Conservation (phyloP, 306 rosid genomes). For the Neltuma alba region DNA sequence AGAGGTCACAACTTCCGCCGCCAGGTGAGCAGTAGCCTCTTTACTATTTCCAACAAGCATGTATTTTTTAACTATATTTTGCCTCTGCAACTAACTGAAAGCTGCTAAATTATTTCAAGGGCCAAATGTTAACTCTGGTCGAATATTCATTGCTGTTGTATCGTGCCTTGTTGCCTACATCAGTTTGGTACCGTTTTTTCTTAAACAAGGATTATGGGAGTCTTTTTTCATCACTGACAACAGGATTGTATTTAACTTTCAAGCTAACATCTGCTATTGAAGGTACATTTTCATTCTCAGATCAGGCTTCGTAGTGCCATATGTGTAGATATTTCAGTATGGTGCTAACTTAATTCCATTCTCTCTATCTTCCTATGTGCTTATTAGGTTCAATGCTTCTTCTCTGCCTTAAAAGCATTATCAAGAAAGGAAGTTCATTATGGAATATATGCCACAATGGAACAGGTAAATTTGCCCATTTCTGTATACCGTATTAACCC, state of each 20-base stretch:
- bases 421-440: constrained; percentile 80
- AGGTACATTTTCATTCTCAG: constrained; percentile 51
- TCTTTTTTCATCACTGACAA: constrained; percentile 88
- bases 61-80: constrained; percentile 9
- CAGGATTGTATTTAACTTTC: constrained; percentile 89
- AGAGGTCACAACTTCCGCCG: constrained; percentile 85
- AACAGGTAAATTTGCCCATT: constrained; percentile 58
- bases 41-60: constrained; percentile 19
- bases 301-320: constrained; percentile 7
- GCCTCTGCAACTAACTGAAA: constrained; percentile 36
- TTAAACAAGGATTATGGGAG: constrained; percentile 82
- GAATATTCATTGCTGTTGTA: constrained; percentile 78
- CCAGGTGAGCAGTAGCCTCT: constrained; percentile 57
- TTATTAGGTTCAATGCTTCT: constrained; percentile 68
- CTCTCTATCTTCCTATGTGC: constrained; percentile 10
- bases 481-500: constrained; percentile 5
- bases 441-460: constrained; percentile 79
- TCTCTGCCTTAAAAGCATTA: constrained; percentile 72
- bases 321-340: constrained; percentile 21
- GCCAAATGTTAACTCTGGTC: constrained; percentile 78
- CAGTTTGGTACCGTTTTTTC: constrained; percentile 91
- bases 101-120: constrained; percentile 48
- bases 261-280: constrained; percentile 87
- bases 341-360: neutral
- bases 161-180: constrained; percentile 85